Percentiles rank a stretch among this genome's conserved stretches.
Evolutionary conservation across 2,329 filamentous ascomycete genomes (phyloP).

Genomic region (Bipolaris zeicola): DNA sequence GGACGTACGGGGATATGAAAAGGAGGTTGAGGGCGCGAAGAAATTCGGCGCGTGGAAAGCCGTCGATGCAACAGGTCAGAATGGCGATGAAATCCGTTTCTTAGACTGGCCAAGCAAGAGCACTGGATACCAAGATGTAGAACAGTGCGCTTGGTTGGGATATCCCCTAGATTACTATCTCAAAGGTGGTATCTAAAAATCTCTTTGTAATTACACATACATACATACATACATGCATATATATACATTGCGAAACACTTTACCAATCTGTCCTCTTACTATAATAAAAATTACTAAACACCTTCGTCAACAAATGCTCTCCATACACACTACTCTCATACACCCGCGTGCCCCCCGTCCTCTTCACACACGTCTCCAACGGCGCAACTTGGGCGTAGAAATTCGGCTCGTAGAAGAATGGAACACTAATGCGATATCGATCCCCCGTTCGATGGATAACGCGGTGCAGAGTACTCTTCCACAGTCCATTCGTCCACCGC

Average conservation of each 20-base stretch:
- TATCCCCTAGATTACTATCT: conserved; percentile 44
- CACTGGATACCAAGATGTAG: conserved; percentile 55
- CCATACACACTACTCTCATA: conserved; percentile 49
- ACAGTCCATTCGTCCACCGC: conserved; percentile 53
- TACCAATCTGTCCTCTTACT: conserved; percentile 36
- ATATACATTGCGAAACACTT: background rate
- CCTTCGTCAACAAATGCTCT: conserved; percentile 51
- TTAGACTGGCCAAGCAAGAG: conserved; percentile 55
- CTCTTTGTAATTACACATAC: background rate
- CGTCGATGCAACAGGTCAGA: conserved; percentile 43
- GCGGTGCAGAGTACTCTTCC: conserved; percentile 53
- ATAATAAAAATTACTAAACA: conserved; percentile 51
- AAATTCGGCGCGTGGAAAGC: conserved; percentile 44
- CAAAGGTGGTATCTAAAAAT: conserved; percentile 27
- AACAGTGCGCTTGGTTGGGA: conserved; percentile 55
- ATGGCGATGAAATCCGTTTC: conserved; percentile 47
- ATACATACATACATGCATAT: background rate
- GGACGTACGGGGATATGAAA: conserved; percentile 54
- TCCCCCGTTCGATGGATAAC: conserved; percentile 50
- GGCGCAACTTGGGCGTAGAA: conserved; percentile 50
- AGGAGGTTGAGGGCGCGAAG: conserved; percentile 49
- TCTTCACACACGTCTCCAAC: conserved; percentile 45
- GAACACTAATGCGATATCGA: conserved; percentile 52
- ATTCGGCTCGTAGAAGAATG: conserved; percentile 58
- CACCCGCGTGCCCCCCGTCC: conserved; percentile 27